phyloP scores from a whole-genome alignment of 2,329 filamentous ascomycete genomes.

The Phaeosphaeria sp. region DNA sequence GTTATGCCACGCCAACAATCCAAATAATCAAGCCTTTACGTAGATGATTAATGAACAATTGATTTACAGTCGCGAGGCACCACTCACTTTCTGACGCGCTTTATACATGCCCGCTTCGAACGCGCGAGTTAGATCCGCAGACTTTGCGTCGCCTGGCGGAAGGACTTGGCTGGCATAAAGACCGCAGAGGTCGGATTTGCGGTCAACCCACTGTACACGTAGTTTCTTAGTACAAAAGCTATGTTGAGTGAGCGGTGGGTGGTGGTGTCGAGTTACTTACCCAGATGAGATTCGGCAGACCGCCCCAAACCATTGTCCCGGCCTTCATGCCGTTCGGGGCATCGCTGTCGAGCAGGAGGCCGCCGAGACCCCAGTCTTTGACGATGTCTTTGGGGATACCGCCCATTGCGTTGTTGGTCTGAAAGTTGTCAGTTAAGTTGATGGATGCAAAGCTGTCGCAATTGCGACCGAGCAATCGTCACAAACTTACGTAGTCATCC shows the following conservation, averaged over 20 bases:
- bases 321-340: slow-evolving; percentile 27
- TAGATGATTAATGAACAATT: neutral
- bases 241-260: no score
- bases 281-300: slow-evolving; percentile 43
- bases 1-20: neutral
- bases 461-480: no score
- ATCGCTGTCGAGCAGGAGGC: slow-evolving; percentile 33
- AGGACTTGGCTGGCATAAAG: slow-evolving; percentile 39
- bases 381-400: slow-evolving; percentile 16
- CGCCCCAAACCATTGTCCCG: slow-evolving; percentile 44
- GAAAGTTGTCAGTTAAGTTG: neutral
- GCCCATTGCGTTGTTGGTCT: slow-evolving; percentile 35
- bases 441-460: no score
- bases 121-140: slow-evolving; percentile 15
- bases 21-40: neutral
- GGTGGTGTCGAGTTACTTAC: no score
- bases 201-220: slow-evolving; percentile 38
- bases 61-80: neutral
- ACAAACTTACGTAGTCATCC: slow-evolving; percentile 19
- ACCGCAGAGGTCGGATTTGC: slow-evolving; percentile 36
- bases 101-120: slow-evolving; percentile 24
- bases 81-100: slow-evolving; percentile 1
- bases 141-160: slow-evolving; percentile 36
- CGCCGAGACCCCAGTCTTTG: slow-evolving; percentile 42
- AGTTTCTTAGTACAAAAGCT: no score